Conservation (phyloP, 306 rosid species). For the Phaseolus lunatus region DNA sequence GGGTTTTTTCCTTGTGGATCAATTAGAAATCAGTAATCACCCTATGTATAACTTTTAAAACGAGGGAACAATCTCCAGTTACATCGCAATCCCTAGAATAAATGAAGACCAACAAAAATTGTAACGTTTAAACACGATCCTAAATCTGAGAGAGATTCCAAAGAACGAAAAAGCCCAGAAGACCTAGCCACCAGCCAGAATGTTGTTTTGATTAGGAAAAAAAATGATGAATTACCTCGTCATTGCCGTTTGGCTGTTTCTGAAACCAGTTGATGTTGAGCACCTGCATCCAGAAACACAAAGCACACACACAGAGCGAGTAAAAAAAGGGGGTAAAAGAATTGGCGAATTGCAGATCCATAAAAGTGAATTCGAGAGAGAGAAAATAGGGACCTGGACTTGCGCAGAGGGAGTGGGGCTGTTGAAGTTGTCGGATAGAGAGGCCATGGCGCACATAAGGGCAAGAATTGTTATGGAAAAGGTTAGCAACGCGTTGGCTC, state of each 20-base stretch:
- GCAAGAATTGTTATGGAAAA: constrained; percentile 85
- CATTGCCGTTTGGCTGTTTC: constrained; percentile 90
- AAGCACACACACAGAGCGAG: not conserved
- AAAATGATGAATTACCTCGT: constrained; percentile 63
- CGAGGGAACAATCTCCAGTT: not conserved
- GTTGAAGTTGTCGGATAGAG: constrained; percentile 77
- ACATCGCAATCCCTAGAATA: not conserved
- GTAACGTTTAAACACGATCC: constrained; percentile 8
- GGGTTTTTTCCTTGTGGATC: not conserved
- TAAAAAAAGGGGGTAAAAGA: constrained; percentile 1
- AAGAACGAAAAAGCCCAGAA: not conserved
- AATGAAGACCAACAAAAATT: not conserved
- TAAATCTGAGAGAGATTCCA: not conserved
- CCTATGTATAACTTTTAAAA: not conserved
- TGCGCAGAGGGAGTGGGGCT: constrained; percentile 70
- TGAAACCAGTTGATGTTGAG: constrained; percentile 85
- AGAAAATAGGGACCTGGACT: constrained; percentile 65
- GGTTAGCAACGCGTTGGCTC: constrained; percentile 86
- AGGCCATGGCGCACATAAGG: constrained; percentile 80
- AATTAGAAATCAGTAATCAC: not conserved
- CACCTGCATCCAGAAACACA: constrained; percentile 53
- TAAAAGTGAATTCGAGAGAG: not conserved
- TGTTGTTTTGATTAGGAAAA: not conserved
- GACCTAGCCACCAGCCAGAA: not conserved
- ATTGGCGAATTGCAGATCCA: constrained; percentile 45